Evolutionary conservation across 2,329 filamentous ascomycete species (phyloP).

Genomic region (Aurifilum marmelostoma): DNA sequence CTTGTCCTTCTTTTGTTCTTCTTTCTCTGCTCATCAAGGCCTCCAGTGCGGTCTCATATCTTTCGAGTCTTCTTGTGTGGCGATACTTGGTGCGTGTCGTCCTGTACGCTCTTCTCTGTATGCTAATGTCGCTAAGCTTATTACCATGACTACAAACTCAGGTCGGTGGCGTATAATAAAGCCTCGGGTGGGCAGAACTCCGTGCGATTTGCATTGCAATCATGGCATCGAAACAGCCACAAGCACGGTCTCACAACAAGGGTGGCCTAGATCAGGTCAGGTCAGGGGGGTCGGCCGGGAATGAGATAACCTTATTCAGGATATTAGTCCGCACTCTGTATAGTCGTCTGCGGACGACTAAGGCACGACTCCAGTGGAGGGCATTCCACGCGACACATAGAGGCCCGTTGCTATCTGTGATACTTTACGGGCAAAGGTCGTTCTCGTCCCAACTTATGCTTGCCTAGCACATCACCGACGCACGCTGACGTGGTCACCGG

Average conservation of each 20-base stretch:
- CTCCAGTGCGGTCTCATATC: background rate
- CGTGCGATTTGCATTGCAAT: background rate
- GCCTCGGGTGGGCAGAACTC: conserved; percentile 1
- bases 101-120: background rate
- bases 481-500: conserved; percentile 16
- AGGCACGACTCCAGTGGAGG: background rate
- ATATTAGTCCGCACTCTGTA: conserved; percentile 3
- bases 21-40: background rate
- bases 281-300: conserved; percentile 9
- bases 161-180: background rate
- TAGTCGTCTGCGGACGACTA: background rate
- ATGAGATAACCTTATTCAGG: conserved; percentile 26
- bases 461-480: background rate
- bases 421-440: background rate
- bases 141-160: background rate
- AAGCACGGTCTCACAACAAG: conserved; percentile 9
- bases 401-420: background rate
- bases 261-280: conserved; percentile 10
- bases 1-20: background rate
- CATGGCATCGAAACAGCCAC: background rate
- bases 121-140: background rate
- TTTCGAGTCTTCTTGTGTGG: background rate
- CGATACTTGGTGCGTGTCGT: background rate
- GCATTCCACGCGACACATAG: background rate
- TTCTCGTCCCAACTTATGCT: background rate